Conservation (phyloP, 129 eudicot species). For the Artemisia argyi region DNA sequence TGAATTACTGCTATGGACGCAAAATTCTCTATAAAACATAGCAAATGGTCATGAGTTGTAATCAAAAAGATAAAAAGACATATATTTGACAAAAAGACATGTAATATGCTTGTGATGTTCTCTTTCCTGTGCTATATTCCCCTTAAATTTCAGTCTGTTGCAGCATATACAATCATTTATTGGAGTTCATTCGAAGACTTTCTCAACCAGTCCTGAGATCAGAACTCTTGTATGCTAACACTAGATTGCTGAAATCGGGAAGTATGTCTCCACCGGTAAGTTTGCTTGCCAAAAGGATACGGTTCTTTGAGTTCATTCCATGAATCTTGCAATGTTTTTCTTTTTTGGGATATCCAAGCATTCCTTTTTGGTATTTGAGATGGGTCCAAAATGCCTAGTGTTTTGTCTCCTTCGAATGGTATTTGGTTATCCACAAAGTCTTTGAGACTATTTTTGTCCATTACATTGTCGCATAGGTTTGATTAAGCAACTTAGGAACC, state of each 20-base stretch:
- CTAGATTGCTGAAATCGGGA: conserved; percentile 28
- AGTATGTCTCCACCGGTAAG: conserved; percentile 46
- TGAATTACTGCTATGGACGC: not conserved
- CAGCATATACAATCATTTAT: conserved; percentile 77
- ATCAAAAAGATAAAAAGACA: not conserved
- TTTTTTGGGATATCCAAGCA: not conserved
- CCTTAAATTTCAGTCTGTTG: conserved; percentile 1
- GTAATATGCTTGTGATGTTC: not conserved
- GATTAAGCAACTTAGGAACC: not conserved
- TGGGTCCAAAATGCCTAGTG: no score
- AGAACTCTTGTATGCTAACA: conserved; percentile 17
- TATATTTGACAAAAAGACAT: not conserved
- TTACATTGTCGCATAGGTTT: not conserved
- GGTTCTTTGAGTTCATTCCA: not conserved
- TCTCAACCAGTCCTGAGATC: conserved; percentile 40
- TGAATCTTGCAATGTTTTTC: not conserved
- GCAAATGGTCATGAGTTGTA: not conserved
- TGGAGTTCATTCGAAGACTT: conserved; percentile 53
- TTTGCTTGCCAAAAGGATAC: conserved; percentile 4
- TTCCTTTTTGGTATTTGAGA: not conserved
- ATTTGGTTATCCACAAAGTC: not conserved
- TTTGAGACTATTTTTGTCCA: not conserved
- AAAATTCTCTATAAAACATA: not conserved
- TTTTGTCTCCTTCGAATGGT: not conserved
- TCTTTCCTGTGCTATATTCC: not conserved